A percentile compares a stretch with the other conserved stretches of the same genome.
These are phyloP conservation scores for Alternaria panax DNA, from an alignment of 2,329 filamentous ascomycete genomes.

Conservation along the genomic window DNA sequence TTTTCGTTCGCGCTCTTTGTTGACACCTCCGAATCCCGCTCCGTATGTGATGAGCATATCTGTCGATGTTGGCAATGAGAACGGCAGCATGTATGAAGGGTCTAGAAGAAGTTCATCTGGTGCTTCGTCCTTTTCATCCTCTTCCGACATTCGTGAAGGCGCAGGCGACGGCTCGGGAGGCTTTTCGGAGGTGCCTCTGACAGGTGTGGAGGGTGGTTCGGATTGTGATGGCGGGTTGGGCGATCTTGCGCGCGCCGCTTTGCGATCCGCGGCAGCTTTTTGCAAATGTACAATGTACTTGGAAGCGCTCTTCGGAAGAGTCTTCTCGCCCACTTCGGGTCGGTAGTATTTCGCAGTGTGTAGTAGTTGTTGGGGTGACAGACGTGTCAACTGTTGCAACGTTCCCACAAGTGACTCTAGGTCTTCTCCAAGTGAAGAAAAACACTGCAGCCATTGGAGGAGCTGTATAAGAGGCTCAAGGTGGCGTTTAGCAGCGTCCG, in stretches of 20 bases:
- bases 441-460: slow-evolving; percentile 96
- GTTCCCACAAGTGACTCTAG: slow-evolving; percentile 87
- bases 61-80: slow-evolving; percentile 92
- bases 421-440: slow-evolving; percentile 91
- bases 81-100: slow-evolving; percentile 90
- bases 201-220: slow-evolving; percentile 43
- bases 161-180: slow-evolving; percentile 41
- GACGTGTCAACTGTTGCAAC: slow-evolving; percentile 82
- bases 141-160: slow-evolving; percentile 47
- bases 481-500: slow-evolving; percentile 84
- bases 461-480: slow-evolving; percentile 91
- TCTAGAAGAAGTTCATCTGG: slow-evolving; percentile 83
- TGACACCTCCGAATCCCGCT: slow-evolving; percentile 90
- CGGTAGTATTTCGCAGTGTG: slow-evolving; percentile 93
- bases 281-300: slow-evolving; percentile 85
- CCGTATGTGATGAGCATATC: slow-evolving; percentile 98
- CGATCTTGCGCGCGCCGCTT: slow-evolving; percentile 44
- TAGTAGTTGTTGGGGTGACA: slow-evolving; percentile 87
- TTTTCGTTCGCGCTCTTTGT: slow-evolving; percentile 89
- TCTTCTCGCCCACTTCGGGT: slow-evolving; percentile 93
- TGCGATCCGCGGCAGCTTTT: slow-evolving; percentile 68
- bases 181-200: slow-evolving; percentile 35
- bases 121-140: slow-evolving; percentile 71
- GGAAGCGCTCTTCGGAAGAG: slow-evolving; percentile 83
- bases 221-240: slow-evolving; percentile 49